Conservation (phyloP, 2,329 filamentous ascomycete genomes). For the Amylocarpus encephaloides region DNA sequence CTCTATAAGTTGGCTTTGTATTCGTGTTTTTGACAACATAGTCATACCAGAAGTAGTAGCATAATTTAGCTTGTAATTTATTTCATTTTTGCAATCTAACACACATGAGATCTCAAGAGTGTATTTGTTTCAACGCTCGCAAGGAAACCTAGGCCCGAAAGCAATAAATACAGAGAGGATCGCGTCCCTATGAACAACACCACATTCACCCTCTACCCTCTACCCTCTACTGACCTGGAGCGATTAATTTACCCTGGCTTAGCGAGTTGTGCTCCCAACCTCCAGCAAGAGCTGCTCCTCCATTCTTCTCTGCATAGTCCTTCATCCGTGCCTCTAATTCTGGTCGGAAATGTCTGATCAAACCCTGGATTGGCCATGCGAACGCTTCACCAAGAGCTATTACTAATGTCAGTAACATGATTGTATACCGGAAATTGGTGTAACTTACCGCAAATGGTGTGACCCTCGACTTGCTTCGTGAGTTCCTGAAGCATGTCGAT, state of each 20-base stretch:
- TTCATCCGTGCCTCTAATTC: conserved; percentile 90
- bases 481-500: conserved; percentile 99
- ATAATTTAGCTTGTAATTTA: neutral
- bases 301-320: conserved; percentile 66
- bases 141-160: conserved; percentile 14
- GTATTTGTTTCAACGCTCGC: conserved; percentile 7
- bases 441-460: conserved; percentile 87
- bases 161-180: conserved; percentile 29
- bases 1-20: too few species aligned
- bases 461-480: conserved; percentile 98
- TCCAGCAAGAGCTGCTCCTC: conserved; percentile 72
- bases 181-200: conserved; percentile 23
- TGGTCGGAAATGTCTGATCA: conserved; percentile 96
- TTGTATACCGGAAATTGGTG: neutral
- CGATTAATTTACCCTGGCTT: conserved; percentile 74
- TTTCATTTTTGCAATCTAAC: neutral
- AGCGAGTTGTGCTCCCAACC: conserved; percentile 75
- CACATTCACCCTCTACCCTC: conserved; percentile 4
- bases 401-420: conserved; percentile 12
- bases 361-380: conserved; percentile 95
- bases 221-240: conserved; percentile 76
- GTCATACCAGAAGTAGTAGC: too few species aligned
- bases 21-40: too few species aligned
- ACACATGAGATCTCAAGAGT: neutral
- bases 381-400: conserved; percentile 90